Conservation (phyloP, 768 basidiomycete genomes). For the Pseudohyphozyma bogoriensis region DNA sequence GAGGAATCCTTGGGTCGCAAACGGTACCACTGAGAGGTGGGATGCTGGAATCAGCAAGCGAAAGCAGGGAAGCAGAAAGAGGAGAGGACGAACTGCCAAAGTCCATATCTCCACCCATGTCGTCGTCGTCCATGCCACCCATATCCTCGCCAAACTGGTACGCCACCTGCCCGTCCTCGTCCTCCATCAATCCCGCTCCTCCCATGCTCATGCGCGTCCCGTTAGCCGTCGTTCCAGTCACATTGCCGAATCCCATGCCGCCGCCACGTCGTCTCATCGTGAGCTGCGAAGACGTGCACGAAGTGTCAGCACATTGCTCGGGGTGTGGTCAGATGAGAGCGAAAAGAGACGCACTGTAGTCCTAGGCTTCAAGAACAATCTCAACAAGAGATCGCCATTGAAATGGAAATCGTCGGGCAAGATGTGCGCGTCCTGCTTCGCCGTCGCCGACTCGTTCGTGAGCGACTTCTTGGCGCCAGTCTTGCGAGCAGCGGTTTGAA, state of each 20-base stretch:
- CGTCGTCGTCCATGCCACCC: neutral
- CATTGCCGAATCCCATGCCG: too few species aligned
- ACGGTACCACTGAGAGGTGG: too few species aligned
- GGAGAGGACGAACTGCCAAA: neutral
- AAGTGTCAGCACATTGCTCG: neutral
- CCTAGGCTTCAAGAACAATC: conserved; percentile 90
- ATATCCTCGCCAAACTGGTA: conserved; percentile 49
- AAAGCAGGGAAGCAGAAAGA: neutral
- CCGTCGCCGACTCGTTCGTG: conserved; percentile 43
- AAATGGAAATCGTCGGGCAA: conserved; percentile 98
- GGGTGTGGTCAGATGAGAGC: neutral
- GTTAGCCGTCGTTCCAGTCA: too few species aligned
- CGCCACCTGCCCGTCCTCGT: too few species aligned
- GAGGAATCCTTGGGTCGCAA: conserved; percentile 23
- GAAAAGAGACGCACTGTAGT: conserved; percentile 57
- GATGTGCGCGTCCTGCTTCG: conserved; percentile 62
- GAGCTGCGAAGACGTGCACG: conserved; percentile 48
- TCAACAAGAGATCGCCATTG: conserved; percentile 74
- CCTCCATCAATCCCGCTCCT: too few species aligned
- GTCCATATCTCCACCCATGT: neutral
- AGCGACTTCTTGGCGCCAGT: conserved; percentile 39
- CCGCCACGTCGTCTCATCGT: conserved; percentile 72
- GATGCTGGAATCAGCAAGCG: too few species aligned
- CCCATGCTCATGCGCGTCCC: too few species aligned
- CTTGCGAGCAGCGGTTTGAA: conserved; percentile 57